Evolutionary conservation across 2,329 filamentous ascomycete species (phyloP), one percentile per base, ranked within the genome.

Genomic region (Neofusicoccum sp.): DNA sequence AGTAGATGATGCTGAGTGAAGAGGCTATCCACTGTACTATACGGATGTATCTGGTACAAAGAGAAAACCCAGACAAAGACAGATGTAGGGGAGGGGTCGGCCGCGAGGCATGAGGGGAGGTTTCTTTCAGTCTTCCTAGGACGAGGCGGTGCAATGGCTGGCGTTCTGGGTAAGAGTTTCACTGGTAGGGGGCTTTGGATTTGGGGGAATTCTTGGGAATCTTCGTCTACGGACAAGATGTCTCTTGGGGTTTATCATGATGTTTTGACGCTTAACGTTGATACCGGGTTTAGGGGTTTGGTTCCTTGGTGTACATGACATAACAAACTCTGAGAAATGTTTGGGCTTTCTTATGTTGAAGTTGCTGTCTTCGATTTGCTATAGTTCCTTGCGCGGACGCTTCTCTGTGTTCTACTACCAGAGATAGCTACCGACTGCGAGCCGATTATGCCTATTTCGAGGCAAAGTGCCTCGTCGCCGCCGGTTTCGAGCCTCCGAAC

Each of bases 201-300:
- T 29, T 3, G 29, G 36, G 34, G 36, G 36, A 14, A 31, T 14
- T n/a, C 11, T 45, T 36, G 36, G 36, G 7, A 31, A 12, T n/a
- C 11, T 45, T 36, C 37, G 54, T 58, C 41, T 36, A 58, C 31
- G 41, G 31, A 36, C 54, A 14, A 31, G 31, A 36, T 58, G n/a
- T 47, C 14, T n/a, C 14, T 56, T 34, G 28, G 39, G 16, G 39
- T 36, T 29, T 58, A 22, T 58, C 31, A 58, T 41, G 54, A 56
- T 36, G 33, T 58, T 58, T n/a, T 58, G 7, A 58, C 41, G 54
- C 34, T 52, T 36, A 36, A 58, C 45, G 54, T 58, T 31, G 54
- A 58, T 58, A 58, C 54, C 54, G 45, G 52, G 52, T 29, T 16
- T 56, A n/a, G n/a, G 11, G 22, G 7, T 29, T 34, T 52, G n/a